Percentiles rank a stretch among this genome's conserved stretches.
phyloP scores from a whole-genome alignment of 2,329 filamentous ascomycete species.

The Stagonosporopsis vannaccii region DNA sequence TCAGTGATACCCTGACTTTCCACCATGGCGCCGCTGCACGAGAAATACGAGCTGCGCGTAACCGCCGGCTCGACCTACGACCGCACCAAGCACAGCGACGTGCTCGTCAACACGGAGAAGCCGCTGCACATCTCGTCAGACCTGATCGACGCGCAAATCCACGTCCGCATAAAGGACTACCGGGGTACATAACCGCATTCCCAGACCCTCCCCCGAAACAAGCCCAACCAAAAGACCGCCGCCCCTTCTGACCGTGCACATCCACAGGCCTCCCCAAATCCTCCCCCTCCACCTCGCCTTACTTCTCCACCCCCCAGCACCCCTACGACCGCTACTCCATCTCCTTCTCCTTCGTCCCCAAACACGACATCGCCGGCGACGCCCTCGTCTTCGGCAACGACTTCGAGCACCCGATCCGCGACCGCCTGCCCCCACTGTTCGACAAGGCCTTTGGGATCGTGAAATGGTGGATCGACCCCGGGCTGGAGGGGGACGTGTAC shows the following conservation, averaged over 20 bases:
- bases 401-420: conserved; percentile 88
- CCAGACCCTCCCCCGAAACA: neutral
- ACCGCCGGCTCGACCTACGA: conserved; percentile 84
- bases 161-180: conserved; percentile 75
- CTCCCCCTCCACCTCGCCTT: conserved; percentile 74
- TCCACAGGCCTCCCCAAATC: conserved; percentile 70
- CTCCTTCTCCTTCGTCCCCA: conserved; percentile 78
- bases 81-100: conserved; percentile 70
- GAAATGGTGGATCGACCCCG: conserved; percentile 90
- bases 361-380: conserved; percentile 67
- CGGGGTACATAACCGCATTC: conserved; percentile 45
- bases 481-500: conserved; percentile 87
- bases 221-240: neutral
- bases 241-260: conserved; percentile 6
- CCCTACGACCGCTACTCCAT: conserved; percentile 84
- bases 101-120: conserved; percentile 76
- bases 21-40: conserved; percentile 53
- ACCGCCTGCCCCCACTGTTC: conserved; percentile 86
- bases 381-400: conserved; percentile 94
- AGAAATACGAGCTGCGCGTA: conserved; percentile 79
- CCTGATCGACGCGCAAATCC: conserved; percentile 71
- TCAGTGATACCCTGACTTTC: neutral
- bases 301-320: conserved; percentile 78
- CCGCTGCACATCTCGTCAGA: conserved; percentile 69
- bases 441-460: conserved; percentile 83